Evolutionary conservation across 1,284 basidiomycete genomes (phyloP).

Genomic region (Marasmius fiardii): DNA sequence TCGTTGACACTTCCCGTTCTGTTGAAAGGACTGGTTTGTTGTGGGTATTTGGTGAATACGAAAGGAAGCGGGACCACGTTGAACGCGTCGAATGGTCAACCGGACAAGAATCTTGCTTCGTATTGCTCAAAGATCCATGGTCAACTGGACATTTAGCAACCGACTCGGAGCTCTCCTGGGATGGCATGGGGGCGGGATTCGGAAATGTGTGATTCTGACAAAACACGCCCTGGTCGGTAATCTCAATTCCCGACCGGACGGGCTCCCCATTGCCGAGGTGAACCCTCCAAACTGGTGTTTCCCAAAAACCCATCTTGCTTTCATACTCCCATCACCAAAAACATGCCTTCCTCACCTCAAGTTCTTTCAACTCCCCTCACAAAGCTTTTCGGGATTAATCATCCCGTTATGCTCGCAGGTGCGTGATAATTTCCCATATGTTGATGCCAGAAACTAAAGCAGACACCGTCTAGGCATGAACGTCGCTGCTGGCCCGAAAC

Average conservation of each 20-base stretch:
- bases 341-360: constrained; percentile 57
- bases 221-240: neutral
- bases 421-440: constrained; percentile 12
- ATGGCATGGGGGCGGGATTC: constrained; percentile 4
- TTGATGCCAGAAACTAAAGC: neutral
- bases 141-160: constrained; percentile 61
- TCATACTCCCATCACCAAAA: constrained; percentile 10
- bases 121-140: constrained; percentile 26
- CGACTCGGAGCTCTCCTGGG: constrained; percentile 13
- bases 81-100: constrained; percentile 49
- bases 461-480: constrained; percentile 56
- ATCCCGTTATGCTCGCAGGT: constrained; percentile 73
- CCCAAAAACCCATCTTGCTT: constrained; percentile 7
- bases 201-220: neutral
- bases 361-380: constrained; percentile 65
- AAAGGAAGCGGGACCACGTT: constrained; percentile 14
- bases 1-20: constrained; percentile 84
- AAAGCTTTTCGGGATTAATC: constrained; percentile 71
- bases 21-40: constrained; percentile 42
- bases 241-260: neutral
- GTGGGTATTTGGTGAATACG: constrained; percentile 17
- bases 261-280: constrained; percentile 1
- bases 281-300: too few relatives aligned
- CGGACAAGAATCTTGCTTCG: constrained; percentile 38
- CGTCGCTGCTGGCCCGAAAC: constrained; percentile 74